A percentile compares a stretch with the other conserved stretches of the same genome.
Conservation (phyloP, 2,329 filamentous ascomycete species). For the Eutypella sp. region DNA sequence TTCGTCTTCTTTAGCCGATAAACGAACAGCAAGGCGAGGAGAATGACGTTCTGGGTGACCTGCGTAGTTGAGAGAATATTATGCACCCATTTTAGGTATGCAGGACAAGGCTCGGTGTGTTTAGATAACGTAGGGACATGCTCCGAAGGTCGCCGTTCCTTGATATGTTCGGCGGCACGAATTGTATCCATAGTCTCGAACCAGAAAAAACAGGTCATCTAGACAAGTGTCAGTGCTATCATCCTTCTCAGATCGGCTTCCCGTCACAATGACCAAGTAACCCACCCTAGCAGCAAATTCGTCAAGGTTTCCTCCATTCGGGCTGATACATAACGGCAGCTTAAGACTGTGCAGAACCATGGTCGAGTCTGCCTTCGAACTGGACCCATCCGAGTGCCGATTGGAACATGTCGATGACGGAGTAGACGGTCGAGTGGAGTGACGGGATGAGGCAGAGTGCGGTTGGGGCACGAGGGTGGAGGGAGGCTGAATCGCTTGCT, state of each 20-base stretch:
- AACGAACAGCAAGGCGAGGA: slow-evolving; percentile 86
- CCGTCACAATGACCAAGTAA: slow-evolving; percentile 2
- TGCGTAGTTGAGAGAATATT: slow-evolving; percentile 90
- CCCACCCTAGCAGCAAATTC: slow-evolving; percentile 79
- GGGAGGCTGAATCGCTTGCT: slow-evolving; percentile 8
- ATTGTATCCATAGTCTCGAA: slow-evolving; percentile 85
- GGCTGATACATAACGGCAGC: slow-evolving; percentile 71
- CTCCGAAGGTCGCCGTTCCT: slow-evolving; percentile 30
- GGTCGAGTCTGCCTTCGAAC: slow-evolving; percentile 34
- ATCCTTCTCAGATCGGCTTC: neutral
- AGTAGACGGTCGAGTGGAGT: slow-evolving; percentile 33
- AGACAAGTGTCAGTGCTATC: slow-evolving; percentile 12
- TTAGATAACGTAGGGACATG: slow-evolving; percentile 50
- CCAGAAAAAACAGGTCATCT: slow-evolving; percentile 98
- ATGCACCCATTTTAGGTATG: slow-evolving; percentile 91
- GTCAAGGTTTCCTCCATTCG: slow-evolving; percentile 68
- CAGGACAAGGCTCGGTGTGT: slow-evolving; percentile 70
- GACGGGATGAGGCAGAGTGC: slow-evolving; percentile 20
- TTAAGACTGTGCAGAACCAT: slow-evolving; percentile 59
- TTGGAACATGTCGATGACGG: slow-evolving; percentile 27
- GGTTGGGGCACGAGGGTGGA: slow-evolving; percentile 15
- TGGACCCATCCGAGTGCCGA: slow-evolving; percentile 25
- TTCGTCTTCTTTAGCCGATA: slow-evolving; percentile 90
- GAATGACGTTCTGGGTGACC: slow-evolving; percentile 90
- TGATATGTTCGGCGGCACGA: slow-evolving; percentile 63